A percentile compares a stretch with the other conserved stretches of the same genome.
Conservation (phyloP, 2,329 filamentous ascomycete genomes). For the Zasmidium cellare region DNA sequence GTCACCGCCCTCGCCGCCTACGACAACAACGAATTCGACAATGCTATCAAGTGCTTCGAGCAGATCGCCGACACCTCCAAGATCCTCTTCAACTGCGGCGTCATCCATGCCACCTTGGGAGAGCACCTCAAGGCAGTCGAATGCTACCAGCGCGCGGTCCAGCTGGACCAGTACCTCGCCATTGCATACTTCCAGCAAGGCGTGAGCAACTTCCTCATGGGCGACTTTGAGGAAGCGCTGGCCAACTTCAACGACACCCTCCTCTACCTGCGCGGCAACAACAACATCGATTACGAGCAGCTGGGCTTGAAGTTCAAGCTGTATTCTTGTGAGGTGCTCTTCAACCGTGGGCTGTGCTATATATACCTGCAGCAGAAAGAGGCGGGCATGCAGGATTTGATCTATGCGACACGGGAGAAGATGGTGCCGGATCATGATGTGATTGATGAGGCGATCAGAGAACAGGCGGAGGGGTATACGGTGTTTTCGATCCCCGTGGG, state of each 20-base stretch:
- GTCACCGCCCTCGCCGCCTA: conserved; percentile 87
- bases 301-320: conserved; percentile 92
- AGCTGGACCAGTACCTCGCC: conserved; percentile 90
- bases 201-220: conserved; percentile 94
- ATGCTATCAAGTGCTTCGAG: conserved; percentile 79
- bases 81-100: conserved; percentile 97
- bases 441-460: conserved; percentile 93
- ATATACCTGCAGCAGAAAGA: conserved; percentile 94
- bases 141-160: conserved; percentile 88
- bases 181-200: conserved; percentile 98
- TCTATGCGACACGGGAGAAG: conserved; percentile 91
- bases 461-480: conserved; percentile 95
- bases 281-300: conserved; percentile 97
- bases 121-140: conserved; percentile 96
- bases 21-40: conserved; percentile 97
- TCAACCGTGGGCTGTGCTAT: conserved; percentile 96
- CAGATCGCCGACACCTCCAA: conserved; percentile 93
- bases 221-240: conserved; percentile 94
- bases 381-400: conserved; percentile 84
- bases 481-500: conserved; percentile 98
- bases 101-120: conserved; percentile 93
- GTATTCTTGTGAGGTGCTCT: conserved; percentile 95
- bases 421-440: conserved; percentile 95
- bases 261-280: conserved; percentile 90
- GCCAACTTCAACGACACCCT: conserved; percentile 99